Evolutionary conservation across 768 basidiomycete genomes (phyloP).

Genomic region (Cystobasidium ongulense): DNA sequence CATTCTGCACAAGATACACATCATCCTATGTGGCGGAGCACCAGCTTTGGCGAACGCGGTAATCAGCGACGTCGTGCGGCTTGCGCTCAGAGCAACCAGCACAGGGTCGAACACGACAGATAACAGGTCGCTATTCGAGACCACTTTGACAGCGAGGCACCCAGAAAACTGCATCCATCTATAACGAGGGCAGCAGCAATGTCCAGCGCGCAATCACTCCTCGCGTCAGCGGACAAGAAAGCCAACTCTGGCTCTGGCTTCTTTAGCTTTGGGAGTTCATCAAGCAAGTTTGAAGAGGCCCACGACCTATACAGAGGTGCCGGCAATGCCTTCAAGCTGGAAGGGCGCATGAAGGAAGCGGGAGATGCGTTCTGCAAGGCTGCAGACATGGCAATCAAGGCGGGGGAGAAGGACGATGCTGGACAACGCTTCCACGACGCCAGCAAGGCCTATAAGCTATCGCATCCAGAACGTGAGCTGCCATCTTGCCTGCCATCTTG

Average conservation of each 20-base stretch:
- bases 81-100: background rate
- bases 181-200: background rate
- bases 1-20: too few species aligned
- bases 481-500: background rate
- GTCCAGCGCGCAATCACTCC: slow-evolving; percentile 44
- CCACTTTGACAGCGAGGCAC: background rate
- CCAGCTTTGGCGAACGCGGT: background rate
- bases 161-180: background rate
- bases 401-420: slow-evolving; percentile 83
- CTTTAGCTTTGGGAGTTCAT: slow-evolving; percentile 53
- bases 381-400: slow-evolving; percentile 84
- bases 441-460: slow-evolving; percentile 88
- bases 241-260: slow-evolving; percentile 56
- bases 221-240: slow-evolving; percentile 91
- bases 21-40: background rate
- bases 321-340: slow-evolving; percentile 66
- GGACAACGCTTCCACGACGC: slow-evolving; percentile 99
- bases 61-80: background rate
- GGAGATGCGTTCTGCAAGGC: slow-evolving; percentile 88
- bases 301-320: slow-evolving; percentile 92
- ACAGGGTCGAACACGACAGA: too few species aligned
- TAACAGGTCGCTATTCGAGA: too few species aligned
- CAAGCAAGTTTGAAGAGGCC: slow-evolving; percentile 84
- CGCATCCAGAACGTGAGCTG: slow-evolving; percentile 67
- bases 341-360: slow-evolving; percentile 81